Conservation (phyloP, 306 rosid species). For the Elaeagnus macrophylla region DNA sequence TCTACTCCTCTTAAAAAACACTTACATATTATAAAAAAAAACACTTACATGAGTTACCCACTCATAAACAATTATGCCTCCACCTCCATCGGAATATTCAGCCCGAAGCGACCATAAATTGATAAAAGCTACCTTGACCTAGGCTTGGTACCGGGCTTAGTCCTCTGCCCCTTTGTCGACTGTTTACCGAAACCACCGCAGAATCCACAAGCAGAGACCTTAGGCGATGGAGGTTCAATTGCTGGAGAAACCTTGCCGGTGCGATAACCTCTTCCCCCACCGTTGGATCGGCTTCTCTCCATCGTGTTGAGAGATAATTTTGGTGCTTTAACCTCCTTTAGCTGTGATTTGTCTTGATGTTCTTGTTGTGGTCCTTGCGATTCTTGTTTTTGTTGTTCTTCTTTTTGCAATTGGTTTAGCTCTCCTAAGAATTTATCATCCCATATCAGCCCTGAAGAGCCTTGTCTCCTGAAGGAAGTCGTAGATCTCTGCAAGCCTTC, state of each 20-base stretch:
- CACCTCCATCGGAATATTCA: constrained; percentile 10
- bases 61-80: not conserved
- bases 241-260: constrained; percentile 53
- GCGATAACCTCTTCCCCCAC: constrained; percentile 44
- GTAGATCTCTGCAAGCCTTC: constrained; percentile 79
- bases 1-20: constrained; percentile 7
- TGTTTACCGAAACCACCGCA: constrained; percentile 52
- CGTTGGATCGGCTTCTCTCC: constrained; percentile 54
- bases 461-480: constrained; percentile 71
- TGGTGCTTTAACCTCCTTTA: constrained; percentile 7
- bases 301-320: constrained; percentile 25
- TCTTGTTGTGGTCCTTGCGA: not conserved
- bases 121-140: constrained; percentile 28
- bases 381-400: constrained; percentile 12
- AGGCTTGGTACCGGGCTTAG: constrained; percentile 26
- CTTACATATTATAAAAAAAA: not conserved
- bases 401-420: constrained; percentile 26
- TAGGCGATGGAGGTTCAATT: constrained; percentile 81
- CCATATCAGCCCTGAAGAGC: constrained; percentile 83
- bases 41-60: not conserved
- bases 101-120: constrained; percentile 6
- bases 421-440: constrained; percentile 57
- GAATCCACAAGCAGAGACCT: constrained; percentile 62
- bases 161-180: constrained; percentile 24
- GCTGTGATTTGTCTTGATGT: constrained; percentile 9